These are phyloP conservation scores for Cicer chorassanicum DNA, from an alignment of 306 rosid genomes.

Conservation along the genomic window DNA sequence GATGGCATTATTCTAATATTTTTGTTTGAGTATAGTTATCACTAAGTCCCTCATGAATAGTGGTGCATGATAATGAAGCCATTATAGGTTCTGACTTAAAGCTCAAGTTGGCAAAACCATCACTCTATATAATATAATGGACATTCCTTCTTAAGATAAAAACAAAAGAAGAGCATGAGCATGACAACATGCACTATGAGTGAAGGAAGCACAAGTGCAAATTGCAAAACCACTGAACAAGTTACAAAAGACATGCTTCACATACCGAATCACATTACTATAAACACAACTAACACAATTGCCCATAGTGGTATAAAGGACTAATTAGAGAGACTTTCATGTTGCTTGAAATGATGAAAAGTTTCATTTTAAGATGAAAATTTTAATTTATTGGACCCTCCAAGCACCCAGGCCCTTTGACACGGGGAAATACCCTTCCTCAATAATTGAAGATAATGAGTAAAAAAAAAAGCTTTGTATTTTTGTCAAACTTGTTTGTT, in stretches of 20 bases:
- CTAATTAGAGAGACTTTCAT: constrained; percentile 43
- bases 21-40: too few species aligned
- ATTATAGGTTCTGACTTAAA: constrained; percentile 43
- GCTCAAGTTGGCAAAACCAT: constrained; percentile 43
- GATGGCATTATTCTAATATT: too few species aligned
- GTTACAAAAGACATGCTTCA: constrained; percentile 48
- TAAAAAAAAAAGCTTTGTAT: constrained; percentile 22
- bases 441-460: constrained; percentile 44
- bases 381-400: constrained; percentile 48
- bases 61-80: constrained; percentile 33
- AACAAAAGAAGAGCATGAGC: constrained; percentile 62
- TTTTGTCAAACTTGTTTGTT: not conserved
- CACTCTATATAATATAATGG: constrained; percentile 39
- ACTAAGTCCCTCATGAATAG: not conserved
- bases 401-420: constrained; percentile 47
- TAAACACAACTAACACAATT: constrained; percentile 43
- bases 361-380: constrained; percentile 34
- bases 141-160: constrained; percentile 45
- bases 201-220: constrained; percentile 44
- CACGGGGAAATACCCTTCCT: constrained; percentile 37
- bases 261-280: constrained; percentile 46
- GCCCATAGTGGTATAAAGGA: constrained; percentile 53
- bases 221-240: constrained; percentile 49
- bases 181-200: constrained; percentile 50
- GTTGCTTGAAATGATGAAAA: constrained; percentile 50